These are phyloP conservation scores for Brassica nigra DNA, from an alignment of 345 rosid genomes.

Conservation along the genomic window DNA sequence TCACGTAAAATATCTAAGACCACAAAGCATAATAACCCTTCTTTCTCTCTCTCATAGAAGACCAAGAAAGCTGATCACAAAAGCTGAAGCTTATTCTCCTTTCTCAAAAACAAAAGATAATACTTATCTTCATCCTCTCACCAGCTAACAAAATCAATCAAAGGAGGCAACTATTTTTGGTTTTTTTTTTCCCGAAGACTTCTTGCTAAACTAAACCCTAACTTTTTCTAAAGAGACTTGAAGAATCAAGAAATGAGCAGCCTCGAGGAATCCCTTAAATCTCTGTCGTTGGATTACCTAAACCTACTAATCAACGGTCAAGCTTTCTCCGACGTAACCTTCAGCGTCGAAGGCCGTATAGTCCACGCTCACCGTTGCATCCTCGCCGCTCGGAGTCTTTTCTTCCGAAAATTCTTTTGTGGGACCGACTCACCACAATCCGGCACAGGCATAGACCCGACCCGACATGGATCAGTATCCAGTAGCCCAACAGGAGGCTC, in stretches of 20 bases:
- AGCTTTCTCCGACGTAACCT: constrained; percentile 98
- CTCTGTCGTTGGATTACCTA: constrained; percentile 87
- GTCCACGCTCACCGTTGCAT: constrained; percentile 99
- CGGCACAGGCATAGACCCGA: constrained; percentile 44
- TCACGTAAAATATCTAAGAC: constrained; percentile 53
- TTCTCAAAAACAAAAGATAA: not conserved
- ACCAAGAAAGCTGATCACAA: constrained; percentile 19
- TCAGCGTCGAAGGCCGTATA: constrained; percentile 94
- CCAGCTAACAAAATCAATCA: constrained; percentile 18
- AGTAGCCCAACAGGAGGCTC: constrained; percentile 37
- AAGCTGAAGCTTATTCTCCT: constrained; percentile 10
- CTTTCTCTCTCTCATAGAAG: constrained; percentile 30
- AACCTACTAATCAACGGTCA: constrained; percentile 97
- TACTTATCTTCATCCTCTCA: constrained; percentile 6
- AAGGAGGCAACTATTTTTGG: not conserved
- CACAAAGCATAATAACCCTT: constrained; percentile 53
- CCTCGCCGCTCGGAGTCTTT: constrained; percentile 90
- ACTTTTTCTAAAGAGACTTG: not conserved
- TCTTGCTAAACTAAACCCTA: constrained; percentile 42
- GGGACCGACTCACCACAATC: constrained; percentile 73
- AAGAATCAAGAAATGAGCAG: constrained; percentile 44
- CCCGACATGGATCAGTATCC: constrained; percentile 41
- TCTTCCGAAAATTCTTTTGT: constrained; percentile 91
- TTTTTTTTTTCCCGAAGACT: not conserved
- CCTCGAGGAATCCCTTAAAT: constrained; percentile 78